Base-by-base conservation (phyloP, 1,284 basidiomycete species). In the Schizophyllum amplum region DNA sequence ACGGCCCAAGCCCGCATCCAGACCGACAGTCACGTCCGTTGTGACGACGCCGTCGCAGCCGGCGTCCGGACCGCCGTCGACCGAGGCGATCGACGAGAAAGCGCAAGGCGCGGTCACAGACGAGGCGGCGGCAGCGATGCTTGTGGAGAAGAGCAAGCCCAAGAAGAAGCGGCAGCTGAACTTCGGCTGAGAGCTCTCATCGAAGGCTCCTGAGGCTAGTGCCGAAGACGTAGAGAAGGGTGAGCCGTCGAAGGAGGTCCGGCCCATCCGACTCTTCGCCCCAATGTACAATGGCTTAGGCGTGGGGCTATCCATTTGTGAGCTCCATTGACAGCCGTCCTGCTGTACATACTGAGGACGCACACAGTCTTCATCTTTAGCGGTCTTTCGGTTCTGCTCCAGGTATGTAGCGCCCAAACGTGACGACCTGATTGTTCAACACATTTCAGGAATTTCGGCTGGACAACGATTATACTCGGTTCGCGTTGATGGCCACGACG, bases 211-310 rank as follows among this genome's bases (percentile, higher is more conserved):
- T 9, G 71, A 57, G 65, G 68, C 54, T 60, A 66, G 53, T 15
- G 33, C 59, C 1, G 57, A 49, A 33, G 82, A 80, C 61, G 68
- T 75, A 24, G 83, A 87, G 70, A 84, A 83, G 64, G 78, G 67
- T 66, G 61, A 66, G 65, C 59, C 67, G 66, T 42, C 33, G 33
- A 42, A 42, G 52, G 73, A 74, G 52, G 65, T 72, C 11, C 75
- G 88, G 6, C 85, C 86, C 0, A 79, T 83, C 53, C 79, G 84
- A 51, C 77, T 90, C n/a, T 86, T 88, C 61, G 90, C 88, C 4
- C 89, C 91, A 0, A 69, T 93, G 54, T 90, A 92, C 64, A 82
- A 81, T 52, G 92, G 92, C 20, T 66, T 92, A 7, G 86, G 86
- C 46, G 80, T 78, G 61, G 89, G 75, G 15, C 68, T 84, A 61